Base-by-base conservation (phyloP, 2,329 filamentous ascomycete species). In the Botrytis paeoniae region DNA sequence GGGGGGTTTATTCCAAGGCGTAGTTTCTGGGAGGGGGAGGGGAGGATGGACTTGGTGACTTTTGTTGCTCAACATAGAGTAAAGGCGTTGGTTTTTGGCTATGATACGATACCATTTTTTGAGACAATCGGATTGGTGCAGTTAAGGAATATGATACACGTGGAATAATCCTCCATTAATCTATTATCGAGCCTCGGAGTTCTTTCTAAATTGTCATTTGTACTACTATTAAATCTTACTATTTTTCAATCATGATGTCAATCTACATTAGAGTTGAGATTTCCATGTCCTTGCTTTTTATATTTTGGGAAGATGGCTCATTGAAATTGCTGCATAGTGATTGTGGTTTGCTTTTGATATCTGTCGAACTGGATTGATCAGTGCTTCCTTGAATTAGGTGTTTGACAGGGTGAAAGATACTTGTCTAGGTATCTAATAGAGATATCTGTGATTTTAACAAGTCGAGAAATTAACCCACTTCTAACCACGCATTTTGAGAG, bases 331-430 rank as follows among this genome's bases (percentile, higher is more conserved):
- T 54, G 48, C 12, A n/a, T 1, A 7, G 48, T 54, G 12, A 3
- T n/a, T n/a, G 5, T 2, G 12, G 1, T 54, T 5, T 51, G 6
- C 0, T 0, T 54, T n/a, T 7, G 6, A 7, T 16, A 18, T 18
- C 12, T 54, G 5, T 54, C 25, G 14, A 54, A 16, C 5, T 18
- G 14, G 2, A 57, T 29, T 29, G 6, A 18, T 54, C 6, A 18
- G n/a, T 29, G n/a, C n/a, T 54, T 29, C 25, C 51, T 54, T 29
- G 51, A 54, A 16, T 54, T 29, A 3, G 14, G 18, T 29, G 16
- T 54, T n/a, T 51, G 12, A 6, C 1, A n/a, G 3, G 1, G n/a
- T 3, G n/a, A 4, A 18, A 57, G 14, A 29, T 29, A 6, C 6
- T n/a, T n/a, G n/a, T n/a, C n/a, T 54, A 25, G 10, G 22, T 45